A percentile compares a stretch with the other conserved stretches of the same genome.
phyloP scores from a whole-genome alignment of 192 early-diverging fungal species.

The Coemansia sp. region DNA sequence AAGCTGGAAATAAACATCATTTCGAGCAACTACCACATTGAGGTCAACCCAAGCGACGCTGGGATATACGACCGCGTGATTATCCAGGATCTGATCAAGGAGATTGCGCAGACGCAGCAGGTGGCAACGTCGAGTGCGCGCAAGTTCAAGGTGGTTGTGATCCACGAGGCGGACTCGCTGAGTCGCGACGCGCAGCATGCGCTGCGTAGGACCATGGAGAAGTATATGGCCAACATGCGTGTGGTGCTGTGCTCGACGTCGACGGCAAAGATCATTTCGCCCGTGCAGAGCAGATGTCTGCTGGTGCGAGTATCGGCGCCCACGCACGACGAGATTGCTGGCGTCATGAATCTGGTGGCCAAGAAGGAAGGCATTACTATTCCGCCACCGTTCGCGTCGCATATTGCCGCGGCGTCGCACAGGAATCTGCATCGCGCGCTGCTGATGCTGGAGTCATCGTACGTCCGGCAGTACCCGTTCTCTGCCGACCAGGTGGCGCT shows the following conservation, averaged over 20 bases:
- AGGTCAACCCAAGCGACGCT: conserved; percentile 97
- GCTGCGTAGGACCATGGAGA: conserved; percentile 99
- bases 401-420: conserved; percentile 68
- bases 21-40: conserved; percentile 94
- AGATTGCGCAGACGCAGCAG: conserved; percentile 94
- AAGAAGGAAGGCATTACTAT: conserved; percentile 75
- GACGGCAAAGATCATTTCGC: conserved; percentile 87
- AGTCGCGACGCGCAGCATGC: conserved; percentile 91
- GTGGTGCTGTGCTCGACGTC: conserved; percentile 90
- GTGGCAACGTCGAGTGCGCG: conserved; percentile 76
- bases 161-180: conserved; percentile 92
- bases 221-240: conserved; percentile 91
- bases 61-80: conserved; percentile 90
- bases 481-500: conserved; percentile 59
- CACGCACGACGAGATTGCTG: conserved; percentile 66
- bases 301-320: conserved; percentile 86
- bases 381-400: conserved; percentile 61
- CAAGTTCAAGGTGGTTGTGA: conserved; percentile 90
- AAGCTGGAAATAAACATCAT: conserved; percentile 88
- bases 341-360: conserved; percentile 73
- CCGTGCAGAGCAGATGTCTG: conserved; percentile 90
- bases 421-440: conserved; percentile 87
- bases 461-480: conserved; percentile 66
- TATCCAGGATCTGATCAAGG: conserved; percentile 95
- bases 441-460: conserved; percentile 86